phyloP scores from a whole-genome alignment of 2,329 filamentous ascomycete genomes.

The Fusarium avenaceum region DNA sequence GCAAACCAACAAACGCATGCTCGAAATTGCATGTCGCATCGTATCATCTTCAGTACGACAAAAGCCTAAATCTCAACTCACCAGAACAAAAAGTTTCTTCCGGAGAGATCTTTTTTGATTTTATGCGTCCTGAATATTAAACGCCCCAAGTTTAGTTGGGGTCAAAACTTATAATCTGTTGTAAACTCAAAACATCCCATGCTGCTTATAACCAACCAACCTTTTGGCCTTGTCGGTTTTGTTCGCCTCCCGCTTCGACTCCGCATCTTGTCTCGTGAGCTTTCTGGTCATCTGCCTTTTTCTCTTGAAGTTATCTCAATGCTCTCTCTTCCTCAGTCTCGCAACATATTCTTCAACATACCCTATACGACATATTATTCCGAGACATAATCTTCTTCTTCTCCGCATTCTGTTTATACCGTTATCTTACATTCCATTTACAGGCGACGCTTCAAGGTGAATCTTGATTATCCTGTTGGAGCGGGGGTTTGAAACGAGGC shows the following conservation, averaged over 20 bases:
- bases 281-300: slow-evolving; percentile 1
- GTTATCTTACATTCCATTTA: not conserved
- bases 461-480: not conserved
- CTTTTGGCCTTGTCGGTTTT: slow-evolving; percentile 1
- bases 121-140: not conserved
- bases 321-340: not conserved
- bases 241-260: slow-evolving; percentile 9
- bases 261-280: slow-evolving; percentile 16
- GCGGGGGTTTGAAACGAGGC: slow-evolving; percentile 30
- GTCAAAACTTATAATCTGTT: not conserved
- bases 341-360: not conserved
- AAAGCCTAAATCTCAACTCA: slow-evolving; percentile 7
- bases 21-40: slow-evolving; percentile 20
- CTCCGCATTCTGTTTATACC: not conserved
- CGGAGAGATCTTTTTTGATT: not conserved
- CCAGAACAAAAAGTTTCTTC: slow-evolving; percentile 17
- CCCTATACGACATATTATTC: not conserved
- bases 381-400: not conserved
- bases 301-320: slow-evolving; percentile 11
- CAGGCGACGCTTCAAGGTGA: not conserved
- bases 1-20: not conserved
- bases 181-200: slow-evolving; percentile 14
- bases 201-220: not conserved
- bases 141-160: not conserved
- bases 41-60: slow-evolving; percentile 10